phyloP scores from a whole-genome alignment of 257 asterid genomes.

The Forsythia viridissima region DNA sequence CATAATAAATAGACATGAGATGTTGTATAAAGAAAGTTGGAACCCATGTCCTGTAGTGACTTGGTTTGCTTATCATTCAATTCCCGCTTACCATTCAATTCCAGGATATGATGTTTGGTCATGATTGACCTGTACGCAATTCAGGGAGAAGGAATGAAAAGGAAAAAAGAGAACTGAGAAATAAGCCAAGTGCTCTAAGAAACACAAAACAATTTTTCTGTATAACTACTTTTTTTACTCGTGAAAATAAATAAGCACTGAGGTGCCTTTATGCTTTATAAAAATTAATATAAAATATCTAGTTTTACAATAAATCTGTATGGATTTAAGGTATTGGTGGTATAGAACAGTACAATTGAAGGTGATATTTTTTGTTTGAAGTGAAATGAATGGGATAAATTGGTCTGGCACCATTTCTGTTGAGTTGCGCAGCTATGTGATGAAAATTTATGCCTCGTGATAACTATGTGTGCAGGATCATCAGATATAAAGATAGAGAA shows the following conservation, averaged over 20 bases:
- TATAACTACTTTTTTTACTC: neutral
- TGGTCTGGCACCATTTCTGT: neutral
- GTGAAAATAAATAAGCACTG: neutral
- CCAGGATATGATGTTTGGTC: neutral
- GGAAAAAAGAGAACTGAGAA: neutral
- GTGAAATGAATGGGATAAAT: neutral
- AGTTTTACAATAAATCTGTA: neutral
- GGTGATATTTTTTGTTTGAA: neutral
- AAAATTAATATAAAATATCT: neutral
- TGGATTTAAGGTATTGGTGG: neutral
- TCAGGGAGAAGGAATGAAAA: neutral
- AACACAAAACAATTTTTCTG: neutral
- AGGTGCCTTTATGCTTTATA: neutral
- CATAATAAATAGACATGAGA: neutral
- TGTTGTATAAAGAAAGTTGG: neutral
- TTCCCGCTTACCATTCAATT: neutral
- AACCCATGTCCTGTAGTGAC: neutral
- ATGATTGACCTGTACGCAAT: neutral
- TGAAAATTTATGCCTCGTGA: neutral
- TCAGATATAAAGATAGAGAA: conserved; percentile 33
- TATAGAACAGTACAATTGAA: neutral
- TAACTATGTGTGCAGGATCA: conserved; percentile 39
- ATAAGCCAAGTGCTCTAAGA: neutral
- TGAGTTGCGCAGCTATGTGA: neutral
- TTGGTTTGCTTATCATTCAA: neutral